Evolutionary conservation across 805 yeast genomes (phyloP), one percentile per base, ranked within the genome.

Genomic region (Schwanniomyces vanrijiae): DNA sequence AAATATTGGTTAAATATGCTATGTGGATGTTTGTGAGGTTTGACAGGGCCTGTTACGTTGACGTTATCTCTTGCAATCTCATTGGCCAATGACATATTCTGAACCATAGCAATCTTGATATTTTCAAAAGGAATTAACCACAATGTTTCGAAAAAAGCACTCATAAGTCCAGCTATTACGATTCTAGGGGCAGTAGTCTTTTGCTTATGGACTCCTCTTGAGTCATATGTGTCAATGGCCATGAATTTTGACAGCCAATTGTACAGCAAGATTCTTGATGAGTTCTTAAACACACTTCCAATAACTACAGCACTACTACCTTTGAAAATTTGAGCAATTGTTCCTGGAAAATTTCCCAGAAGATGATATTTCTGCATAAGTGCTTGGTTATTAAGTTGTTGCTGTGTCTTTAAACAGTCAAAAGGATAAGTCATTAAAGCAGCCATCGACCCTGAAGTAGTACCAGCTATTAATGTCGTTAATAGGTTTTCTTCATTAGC

Each of bases 51-150:
- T 11, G 73, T 57, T 6, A 64, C 59, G 35, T 66, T 67, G 19
- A 55, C 49, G 4, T 66, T 55, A 2, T 50, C 46, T 41, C 64
- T 50, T 2, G 47, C 40, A 10, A 65, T 42, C 43, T 68, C 74
- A 45, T 68, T 68, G 21, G 39, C 44, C 35, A 66, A 55, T 3
- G 62, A 52, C 42, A 83, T 73, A 59, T 86, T 83, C 57, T 89
- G 95, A 50, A 90, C 84, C 88, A 88, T 80, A 7, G 86, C 76
- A 2, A 87, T 84, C 60, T 90, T 90, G 54, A 90, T 75, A 58
- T 85, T 88, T 60, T 92, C 99, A 62, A 92, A 91, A 0, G 98
- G 99, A 16, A 94, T 87, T 19, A 92, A 81, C 76, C 87, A 80
- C 28, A 90, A 52, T 2, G 95, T 83, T 64, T 94, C 98, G 38